These are phyloP conservation scores for Pseudonitzschia pungens DNA, from an alignment of 108 stramenopile species.

Conservation along the genomic window DNA sequence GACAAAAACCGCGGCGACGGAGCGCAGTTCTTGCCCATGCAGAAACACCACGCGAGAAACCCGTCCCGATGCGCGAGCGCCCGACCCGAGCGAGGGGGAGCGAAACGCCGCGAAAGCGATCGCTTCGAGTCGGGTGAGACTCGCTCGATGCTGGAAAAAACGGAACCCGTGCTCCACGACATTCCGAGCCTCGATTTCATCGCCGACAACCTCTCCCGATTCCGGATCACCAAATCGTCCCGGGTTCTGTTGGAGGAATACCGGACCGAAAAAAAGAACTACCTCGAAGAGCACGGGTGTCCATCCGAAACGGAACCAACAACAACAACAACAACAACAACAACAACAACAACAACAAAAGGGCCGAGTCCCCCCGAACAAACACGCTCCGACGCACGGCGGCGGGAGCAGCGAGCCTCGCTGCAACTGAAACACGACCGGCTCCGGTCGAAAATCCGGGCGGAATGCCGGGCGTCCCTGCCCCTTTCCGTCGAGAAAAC, in stretches of 20 bases:
- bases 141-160: not conserved
- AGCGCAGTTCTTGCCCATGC: not conserved
- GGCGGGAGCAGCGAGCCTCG: too few species aligned
- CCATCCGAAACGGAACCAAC: not conserved
- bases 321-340: not conserved
- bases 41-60: slow-evolving; percentile 10
- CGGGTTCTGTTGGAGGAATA: slow-evolving; percentile 3
- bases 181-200: slow-evolving; percentile 5
- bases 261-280: not conserved
- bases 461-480: slow-evolving; percentile 13
- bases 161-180: not conserved
- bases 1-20: not conserved
- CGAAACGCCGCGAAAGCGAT: not conserved
- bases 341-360: too few species aligned
- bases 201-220: not conserved
- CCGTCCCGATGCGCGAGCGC: too few species aligned
- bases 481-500: not conserved
- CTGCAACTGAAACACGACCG: not conserved
- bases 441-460: slow-evolving; percentile 10
- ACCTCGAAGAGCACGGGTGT: not conserved
- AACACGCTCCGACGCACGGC: too few species aligned
- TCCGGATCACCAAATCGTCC: not conserved
- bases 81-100: too few species aligned
- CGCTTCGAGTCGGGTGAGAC: not conserved
- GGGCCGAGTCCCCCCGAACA: too few species aligned